A percentile compares a stretch with the other conserved stretches of the same genome.
Evolutionary conservation across 2,329 filamentous ascomycete genomes (phyloP).

Genomic region (Penicillium nordicum): DNA sequence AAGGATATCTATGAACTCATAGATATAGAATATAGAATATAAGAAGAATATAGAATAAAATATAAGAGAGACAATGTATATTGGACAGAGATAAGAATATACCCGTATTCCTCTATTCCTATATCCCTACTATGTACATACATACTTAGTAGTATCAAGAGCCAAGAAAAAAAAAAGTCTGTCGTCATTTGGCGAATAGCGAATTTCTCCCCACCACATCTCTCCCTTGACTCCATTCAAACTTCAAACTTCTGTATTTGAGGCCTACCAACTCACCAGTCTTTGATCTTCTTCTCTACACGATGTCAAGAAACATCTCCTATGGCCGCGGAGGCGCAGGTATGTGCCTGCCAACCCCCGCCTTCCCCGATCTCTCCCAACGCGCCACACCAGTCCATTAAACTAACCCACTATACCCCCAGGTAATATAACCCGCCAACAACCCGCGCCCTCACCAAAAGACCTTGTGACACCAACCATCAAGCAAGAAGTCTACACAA

Average conservation of each 20-base stretch:
- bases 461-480: slow-evolving; percentile 80
- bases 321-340: slow-evolving; percentile 76
- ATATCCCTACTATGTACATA: background rate
- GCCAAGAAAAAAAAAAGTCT: slow-evolving; percentile 5
- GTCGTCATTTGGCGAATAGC: slow-evolving; percentile 2
- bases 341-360: slow-evolving; percentile 27
- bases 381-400: background rate
- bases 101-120: too few relatives aligned
- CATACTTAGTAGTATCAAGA: background rate
- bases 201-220: slow-evolving; percentile 1
- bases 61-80: background rate
- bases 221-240: background rate
- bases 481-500: slow-evolving; percentile 80
- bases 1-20: background rate
- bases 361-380: background rate
- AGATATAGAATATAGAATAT: background rate
- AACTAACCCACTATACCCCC: background rate
- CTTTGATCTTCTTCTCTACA: background rate
- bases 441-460: slow-evolving; percentile 49
- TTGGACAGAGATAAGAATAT: background rate
- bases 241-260: background rate
- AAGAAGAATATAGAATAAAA: background rate
- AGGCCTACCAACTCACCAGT: background rate
- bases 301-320: slow-evolving; percentile 47
- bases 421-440: slow-evolving; percentile 63